Percentiles rank a stretch among this genome's conserved stretches.
phyloP scores from a whole-genome alignment of 257 asterid genomes.

The Solanum clarkiae region DNA sequence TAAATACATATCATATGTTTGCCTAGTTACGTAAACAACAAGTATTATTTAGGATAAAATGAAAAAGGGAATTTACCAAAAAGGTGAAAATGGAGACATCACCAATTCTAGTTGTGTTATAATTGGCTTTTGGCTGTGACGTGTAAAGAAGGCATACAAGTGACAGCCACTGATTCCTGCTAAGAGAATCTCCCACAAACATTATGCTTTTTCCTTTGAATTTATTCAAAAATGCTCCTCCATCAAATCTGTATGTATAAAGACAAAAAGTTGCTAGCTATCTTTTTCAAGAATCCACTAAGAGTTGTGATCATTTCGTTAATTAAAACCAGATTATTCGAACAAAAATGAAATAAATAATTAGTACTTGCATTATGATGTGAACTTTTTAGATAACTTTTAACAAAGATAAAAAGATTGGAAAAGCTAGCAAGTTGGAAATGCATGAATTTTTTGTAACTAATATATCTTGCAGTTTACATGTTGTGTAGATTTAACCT shows the following conservation, averaged over 20 bases:
- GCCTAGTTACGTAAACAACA: background rate
- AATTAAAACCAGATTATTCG: background rate
- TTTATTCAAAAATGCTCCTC: conserved; percentile 14
- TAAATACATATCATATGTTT: too few relatives aligned
- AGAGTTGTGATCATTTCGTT: background rate
- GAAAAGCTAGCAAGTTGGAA: background rate
- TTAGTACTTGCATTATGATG: background rate
- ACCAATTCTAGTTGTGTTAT: conserved; percentile 10
- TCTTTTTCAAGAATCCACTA: background rate
- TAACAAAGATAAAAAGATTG: background rate
- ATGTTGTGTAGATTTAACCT: background rate
- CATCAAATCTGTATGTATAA: conserved; percentile 16
- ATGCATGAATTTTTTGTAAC: background rate
- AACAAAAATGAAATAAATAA: background rate
- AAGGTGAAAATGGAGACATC: conserved; percentile 10
- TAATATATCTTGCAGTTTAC: background rate
- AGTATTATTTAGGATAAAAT: background rate
- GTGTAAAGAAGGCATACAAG: conserved; percentile 25
- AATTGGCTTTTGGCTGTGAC: background rate
- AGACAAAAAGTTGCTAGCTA: background rate
- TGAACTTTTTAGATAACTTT: background rate
- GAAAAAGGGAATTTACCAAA: background rate
- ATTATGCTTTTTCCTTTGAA: conserved; percentile 25
- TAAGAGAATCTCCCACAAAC: conserved; percentile 30
- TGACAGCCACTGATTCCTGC: conserved; percentile 29